Conservation (phyloP, 371 early-diverging fungal species). For the Mortierella sp. region DNA sequence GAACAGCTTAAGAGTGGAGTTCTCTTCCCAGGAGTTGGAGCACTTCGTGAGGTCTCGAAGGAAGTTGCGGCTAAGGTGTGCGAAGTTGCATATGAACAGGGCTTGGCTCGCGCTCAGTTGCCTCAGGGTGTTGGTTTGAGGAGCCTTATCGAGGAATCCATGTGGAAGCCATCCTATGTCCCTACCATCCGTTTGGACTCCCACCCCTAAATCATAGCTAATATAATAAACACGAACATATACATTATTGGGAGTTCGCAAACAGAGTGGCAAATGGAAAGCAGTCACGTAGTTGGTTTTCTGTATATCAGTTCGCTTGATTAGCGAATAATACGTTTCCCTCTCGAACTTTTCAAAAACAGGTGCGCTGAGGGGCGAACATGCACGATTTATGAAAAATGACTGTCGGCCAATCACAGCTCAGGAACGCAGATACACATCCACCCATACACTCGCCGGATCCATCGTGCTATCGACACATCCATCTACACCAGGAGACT, state of each 20-base stretch:
- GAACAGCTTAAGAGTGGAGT: slow-evolving; percentile 69
- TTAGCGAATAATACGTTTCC: slow-evolving; percentile 21
- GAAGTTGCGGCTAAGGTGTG: slow-evolving; percentile 71
- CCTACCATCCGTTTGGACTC: slow-evolving; percentile 57
- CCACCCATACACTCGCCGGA: slow-evolving; percentile 16
- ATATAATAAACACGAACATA: too few relatives aligned
- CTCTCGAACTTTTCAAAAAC: slow-evolving; percentile 37
- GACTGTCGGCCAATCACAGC: slow-evolving; percentile 25
- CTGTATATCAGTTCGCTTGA: too few relatives aligned
- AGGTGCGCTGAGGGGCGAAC: slow-evolving; percentile 41
- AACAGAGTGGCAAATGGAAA: too few relatives aligned
- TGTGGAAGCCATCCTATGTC: slow-evolving; percentile 70
- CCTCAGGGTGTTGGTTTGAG: slow-evolving; percentile 62
- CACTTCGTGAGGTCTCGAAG: slow-evolving; percentile 63
- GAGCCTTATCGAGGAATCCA: slow-evolving; percentile 62
- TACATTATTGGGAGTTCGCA: too few relatives aligned
- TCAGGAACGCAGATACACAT: neutral
- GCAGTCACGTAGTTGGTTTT: too few relatives aligned
- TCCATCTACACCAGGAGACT: slow-evolving; percentile 6
- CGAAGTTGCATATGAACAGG: slow-evolving; percentile 69
- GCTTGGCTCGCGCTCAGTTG: slow-evolving; percentile 62
- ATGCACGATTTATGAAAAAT: slow-evolving; percentile 3
- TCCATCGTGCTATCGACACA: slow-evolving; percentile 19
- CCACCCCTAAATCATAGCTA: too few relatives aligned
- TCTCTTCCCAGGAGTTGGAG: slow-evolving; percentile 67